A percentile compares a stretch with the other conserved stretches of the same genome.
phyloP scores from a whole-genome alignment of 768 basidiomycete species.

The Piloderma croceum region DNA sequence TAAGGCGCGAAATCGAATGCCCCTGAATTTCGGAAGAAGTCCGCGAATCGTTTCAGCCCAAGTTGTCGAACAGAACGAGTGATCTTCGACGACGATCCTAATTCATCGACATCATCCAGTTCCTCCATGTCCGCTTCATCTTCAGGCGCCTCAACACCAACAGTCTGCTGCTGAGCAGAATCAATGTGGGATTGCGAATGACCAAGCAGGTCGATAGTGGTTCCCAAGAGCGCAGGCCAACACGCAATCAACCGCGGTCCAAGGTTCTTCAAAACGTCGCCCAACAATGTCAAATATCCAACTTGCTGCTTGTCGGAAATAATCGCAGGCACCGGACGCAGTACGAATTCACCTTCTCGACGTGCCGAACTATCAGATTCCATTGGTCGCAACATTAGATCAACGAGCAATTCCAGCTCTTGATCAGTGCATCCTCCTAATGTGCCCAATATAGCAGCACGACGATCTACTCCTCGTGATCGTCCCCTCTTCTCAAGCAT shows the following conservation, averaged over 20 bases:
- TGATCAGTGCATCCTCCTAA: constrained; percentile 64
- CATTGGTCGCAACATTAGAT: constrained; percentile 83
- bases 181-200: constrained; percentile 59
- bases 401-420: constrained; percentile 73
- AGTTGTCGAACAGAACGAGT: constrained; percentile 69
- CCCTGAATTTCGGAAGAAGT: constrained; percentile 77
- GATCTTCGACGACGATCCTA: constrained; percentile 30
- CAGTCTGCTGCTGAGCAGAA: constrained; percentile 23
- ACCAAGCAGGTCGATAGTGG: constrained; percentile 59
- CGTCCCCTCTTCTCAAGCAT: constrained; percentile 79
- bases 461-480: constrained; percentile 55
- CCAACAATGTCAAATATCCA: constrained; percentile 81
- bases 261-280: constrained; percentile 77
- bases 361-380: constrained; percentile 25
- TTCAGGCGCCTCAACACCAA: constrained; percentile 29
- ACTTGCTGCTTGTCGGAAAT: constrained; percentile 62
- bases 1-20: constrained; percentile 72
- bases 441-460: constrained; percentile 68
- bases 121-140: constrained; percentile 33
- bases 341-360: constrained; percentile 22
- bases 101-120: constrained; percentile 29
- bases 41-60: constrained; percentile 79
- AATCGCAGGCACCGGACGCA: constrained; percentile 22
- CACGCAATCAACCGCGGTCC: constrained; percentile 62
- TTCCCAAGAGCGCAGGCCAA: constrained; percentile 74